Evolutionary conservation across 2,329 filamentous ascomycete species (phyloP), one percentile per base, ranked within the genome.

Genomic region (Microcyclospora tardicrescens): DNA sequence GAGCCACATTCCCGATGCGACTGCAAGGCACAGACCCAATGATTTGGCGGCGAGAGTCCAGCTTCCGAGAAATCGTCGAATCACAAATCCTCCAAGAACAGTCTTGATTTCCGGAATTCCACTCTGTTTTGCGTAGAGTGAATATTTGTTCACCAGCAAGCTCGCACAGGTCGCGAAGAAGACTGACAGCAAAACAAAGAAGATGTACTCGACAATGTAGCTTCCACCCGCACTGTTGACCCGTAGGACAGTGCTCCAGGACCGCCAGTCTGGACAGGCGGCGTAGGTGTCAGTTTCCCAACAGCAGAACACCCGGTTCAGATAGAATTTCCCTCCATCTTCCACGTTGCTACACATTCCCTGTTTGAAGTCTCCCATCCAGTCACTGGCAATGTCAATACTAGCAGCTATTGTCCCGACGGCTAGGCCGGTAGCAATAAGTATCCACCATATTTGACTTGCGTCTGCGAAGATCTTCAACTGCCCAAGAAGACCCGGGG

Each of bases 81-180:
- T 95, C 27, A 98, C 80, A 59, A 95, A 95, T 5, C 89, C 89
- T 31, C 89, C 89, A 38, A 98, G 66, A 8, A 98, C 76, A 2
- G 87, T 95, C 68, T 98, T 98, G 63, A 98, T 93, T 66, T 98
- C 89, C 5, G 89, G 86, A 50, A 98, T 95, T 62, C 89, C 89
- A 58, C 85, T 94, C 56, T 96, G 89, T 58, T 83, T 89, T 35
- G 89, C 89, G 61, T 94, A 84, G 5, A 82, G 69, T 16, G 84
- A 85, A 61, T 87, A 96, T 51, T 81, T 76, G 51, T 81, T 77
- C 11, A 96, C 87, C 38, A 96, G 65, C 38, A 87, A 57, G 38
- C 81, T 84, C 9, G 91, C 85, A 41, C 72, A 75, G 29, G 77
- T 69, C 16, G 89, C 87, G 55, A 93, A 89, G 6, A 81, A 52